Evolutionary conservation across 2,329 filamentous ascomycete genomes (phyloP).

Genomic region (Clarireedia homoeocarpa): DNA sequence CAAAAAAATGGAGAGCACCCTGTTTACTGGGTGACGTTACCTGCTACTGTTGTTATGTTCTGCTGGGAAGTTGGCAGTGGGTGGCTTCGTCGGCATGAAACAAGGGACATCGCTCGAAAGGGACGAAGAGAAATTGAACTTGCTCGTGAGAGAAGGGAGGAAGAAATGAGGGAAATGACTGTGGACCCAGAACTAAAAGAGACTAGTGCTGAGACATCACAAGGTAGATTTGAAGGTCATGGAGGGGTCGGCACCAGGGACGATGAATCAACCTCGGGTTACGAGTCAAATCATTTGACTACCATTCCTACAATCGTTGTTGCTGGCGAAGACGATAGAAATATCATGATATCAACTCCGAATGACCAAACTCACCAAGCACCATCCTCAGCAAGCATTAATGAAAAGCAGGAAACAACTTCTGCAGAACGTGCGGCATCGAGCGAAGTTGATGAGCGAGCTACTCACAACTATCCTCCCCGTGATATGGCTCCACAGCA

Average conservation of each 20-base stretch:
- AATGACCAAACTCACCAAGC: constrained; percentile 9
- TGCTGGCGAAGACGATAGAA: too few relatives aligned
- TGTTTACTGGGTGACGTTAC: constrained; percentile 62
- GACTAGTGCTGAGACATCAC: not conserved
- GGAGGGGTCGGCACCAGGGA: not conserved
- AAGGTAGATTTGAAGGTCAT: not conserved
- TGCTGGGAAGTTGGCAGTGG: constrained; percentile 58
- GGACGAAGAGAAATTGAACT: constrained; percentile 43
- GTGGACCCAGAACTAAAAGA: constrained; percentile 8
- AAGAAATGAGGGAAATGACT: constrained; percentile 10
- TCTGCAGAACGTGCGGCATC: constrained; percentile 1
- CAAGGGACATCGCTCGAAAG: constrained; percentile 51
- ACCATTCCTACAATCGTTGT: too few relatives aligned
- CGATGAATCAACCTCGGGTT: not conserved
- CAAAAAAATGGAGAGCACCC: constrained; percentile 42
- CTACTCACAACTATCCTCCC: not conserved
- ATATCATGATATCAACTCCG: not conserved
- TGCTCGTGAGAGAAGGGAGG: constrained; percentile 33
- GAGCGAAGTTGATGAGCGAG: constrained; percentile 8
- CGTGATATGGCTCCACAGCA: constrained; percentile 1
- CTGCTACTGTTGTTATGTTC: constrained; percentile 61
- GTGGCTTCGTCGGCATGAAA: constrained; percentile 55
- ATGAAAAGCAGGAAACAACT: constrained; percentile 14
- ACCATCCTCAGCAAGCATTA: constrained; percentile 13
- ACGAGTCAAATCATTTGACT: too few relatives aligned